phyloP scores from a whole-genome alignment of 1,284 basidiomycete species.

The Laetiporus sulphureus region DNA sequence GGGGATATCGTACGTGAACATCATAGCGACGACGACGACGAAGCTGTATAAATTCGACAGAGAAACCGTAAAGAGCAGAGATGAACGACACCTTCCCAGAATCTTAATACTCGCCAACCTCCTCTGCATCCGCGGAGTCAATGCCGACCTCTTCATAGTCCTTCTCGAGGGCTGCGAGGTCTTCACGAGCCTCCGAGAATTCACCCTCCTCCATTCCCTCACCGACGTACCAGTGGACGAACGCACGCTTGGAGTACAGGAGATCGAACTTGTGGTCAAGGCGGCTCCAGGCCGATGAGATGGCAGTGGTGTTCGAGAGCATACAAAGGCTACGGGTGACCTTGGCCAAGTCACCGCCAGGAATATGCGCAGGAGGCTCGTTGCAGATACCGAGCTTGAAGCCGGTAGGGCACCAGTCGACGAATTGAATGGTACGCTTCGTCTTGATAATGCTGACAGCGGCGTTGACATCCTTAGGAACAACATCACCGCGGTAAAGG shows the following conservation, averaged over 20 bases:
- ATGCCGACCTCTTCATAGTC: constrained; percentile 95
- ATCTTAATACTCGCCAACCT: constrained; percentile 69
- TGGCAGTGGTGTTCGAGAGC: constrained; percentile 84
- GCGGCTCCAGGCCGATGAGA: constrained; percentile 84
- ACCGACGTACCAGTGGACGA: constrained; percentile 93
- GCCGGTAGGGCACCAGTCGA: constrained; percentile 89
- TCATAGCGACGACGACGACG: constrained; percentile 18
- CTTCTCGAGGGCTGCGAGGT: constrained; percentile 95
- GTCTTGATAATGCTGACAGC: constrained; percentile 85
- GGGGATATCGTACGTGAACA: constrained; percentile 25
- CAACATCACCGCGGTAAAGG: constrained; percentile 83
- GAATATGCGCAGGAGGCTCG: constrained; percentile 79
- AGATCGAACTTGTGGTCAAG: constrained; percentile 99
- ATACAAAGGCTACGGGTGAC: constrained; percentile 86
- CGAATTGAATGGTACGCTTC: constrained; percentile 76
- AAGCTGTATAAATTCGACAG: constrained; percentile 13
- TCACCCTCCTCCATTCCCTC: constrained; percentile 99
- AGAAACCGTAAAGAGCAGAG: constrained; percentile 19
- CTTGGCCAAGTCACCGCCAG: constrained; percentile 84
- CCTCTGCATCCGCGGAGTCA: constrained; percentile 83
- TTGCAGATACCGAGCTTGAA: constrained; percentile 92
- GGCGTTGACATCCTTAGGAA: constrained; percentile 86
- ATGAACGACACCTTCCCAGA: constrained; percentile 14
- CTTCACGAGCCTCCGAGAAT: constrained; percentile 96
- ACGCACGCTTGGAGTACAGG: constrained; percentile 89